Evolutionary conservation across 83 land plant species (phyloP).

Genomic region (Picea abies): DNA sequence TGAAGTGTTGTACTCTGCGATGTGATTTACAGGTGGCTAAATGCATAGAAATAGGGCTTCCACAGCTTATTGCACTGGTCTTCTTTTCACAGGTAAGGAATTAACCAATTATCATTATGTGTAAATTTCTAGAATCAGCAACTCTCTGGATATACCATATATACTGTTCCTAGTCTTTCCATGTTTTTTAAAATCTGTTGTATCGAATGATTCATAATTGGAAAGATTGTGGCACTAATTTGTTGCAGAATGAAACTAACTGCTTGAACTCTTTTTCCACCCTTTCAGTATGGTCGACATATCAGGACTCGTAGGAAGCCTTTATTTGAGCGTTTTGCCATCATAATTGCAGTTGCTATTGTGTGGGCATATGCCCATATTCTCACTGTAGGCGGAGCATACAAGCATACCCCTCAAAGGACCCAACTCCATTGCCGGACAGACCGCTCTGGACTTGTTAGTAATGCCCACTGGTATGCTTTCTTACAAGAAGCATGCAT

Average conservation of each 20-base stretch:
- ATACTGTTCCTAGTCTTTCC: background rate
- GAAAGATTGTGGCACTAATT: constrained; percentile 8
- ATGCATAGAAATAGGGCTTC: constrained; percentile 84
- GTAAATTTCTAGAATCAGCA: background rate
- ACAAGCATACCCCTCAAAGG: constrained; percentile 48
- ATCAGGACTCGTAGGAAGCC: constrained; percentile 38
- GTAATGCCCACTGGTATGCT: constrained; percentile 77
- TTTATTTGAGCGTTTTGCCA: constrained; percentile 83
- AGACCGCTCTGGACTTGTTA: constrained; percentile 79
- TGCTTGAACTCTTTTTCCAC: background rate
- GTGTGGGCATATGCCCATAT: constrained; percentile 93
- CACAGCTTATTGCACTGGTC: constrained; percentile 69
- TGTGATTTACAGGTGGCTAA: constrained; percentile 74
- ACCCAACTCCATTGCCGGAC: constrained; percentile 84
- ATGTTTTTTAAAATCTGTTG: no score
- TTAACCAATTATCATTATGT: background rate
- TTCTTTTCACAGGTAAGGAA: constrained; percentile 71
- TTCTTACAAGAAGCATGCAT: background rate
- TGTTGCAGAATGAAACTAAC: background rate
- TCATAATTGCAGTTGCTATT: constrained; percentile 71
- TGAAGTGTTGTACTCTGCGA: constrained; percentile 18
- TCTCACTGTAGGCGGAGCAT: constrained; percentile 94
- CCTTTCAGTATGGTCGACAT: constrained; percentile 70
- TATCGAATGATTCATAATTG: background rate
- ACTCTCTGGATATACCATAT: no score